Percentiles rank a stretch among this genome's conserved stretches.
phyloP scores from a whole-genome alignment of 306 rosid genomes.

The Pueraria montana region DNA sequence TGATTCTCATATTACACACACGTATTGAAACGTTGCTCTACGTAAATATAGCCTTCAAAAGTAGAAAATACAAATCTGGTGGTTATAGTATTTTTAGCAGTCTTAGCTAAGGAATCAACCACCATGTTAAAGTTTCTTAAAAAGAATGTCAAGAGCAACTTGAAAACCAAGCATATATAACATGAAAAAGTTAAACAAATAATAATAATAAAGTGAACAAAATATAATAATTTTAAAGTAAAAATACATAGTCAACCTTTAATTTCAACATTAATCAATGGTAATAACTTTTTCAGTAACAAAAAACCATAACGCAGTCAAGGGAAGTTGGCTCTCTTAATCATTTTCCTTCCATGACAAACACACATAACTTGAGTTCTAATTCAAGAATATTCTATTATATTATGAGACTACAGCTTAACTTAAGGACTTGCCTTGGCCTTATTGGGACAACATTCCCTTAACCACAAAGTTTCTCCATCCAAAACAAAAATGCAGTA shows the following conservation, averaged over 20 bases:
- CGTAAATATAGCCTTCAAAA: too few species aligned
- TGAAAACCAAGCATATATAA: neutral
- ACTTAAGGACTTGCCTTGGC: neutral
- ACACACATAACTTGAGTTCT: constrained; percentile 11
- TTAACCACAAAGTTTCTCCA: neutral
- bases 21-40: too few species aligned
- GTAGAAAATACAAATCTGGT: neutral
- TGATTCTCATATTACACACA: neutral
- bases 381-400: neutral
- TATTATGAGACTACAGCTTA: neutral
- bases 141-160: neutral
- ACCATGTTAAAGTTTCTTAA: neutral
- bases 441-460: neutral
- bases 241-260: neutral
- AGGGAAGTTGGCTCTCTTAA: constrained; percentile 1
- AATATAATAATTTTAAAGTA: neutral
- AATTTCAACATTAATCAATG: neutral
- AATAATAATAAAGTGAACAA: neutral
- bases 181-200: neutral
- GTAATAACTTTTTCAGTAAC: neutral
- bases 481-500: neutral
- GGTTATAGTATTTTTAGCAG: neutral
- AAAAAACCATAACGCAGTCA: neutral
- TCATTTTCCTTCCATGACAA: neutral
- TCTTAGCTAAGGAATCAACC: neutral